phyloP scores from a whole-genome alignment of 73 alveolate genomes.

The Paramecium octaurelia region DNA sequence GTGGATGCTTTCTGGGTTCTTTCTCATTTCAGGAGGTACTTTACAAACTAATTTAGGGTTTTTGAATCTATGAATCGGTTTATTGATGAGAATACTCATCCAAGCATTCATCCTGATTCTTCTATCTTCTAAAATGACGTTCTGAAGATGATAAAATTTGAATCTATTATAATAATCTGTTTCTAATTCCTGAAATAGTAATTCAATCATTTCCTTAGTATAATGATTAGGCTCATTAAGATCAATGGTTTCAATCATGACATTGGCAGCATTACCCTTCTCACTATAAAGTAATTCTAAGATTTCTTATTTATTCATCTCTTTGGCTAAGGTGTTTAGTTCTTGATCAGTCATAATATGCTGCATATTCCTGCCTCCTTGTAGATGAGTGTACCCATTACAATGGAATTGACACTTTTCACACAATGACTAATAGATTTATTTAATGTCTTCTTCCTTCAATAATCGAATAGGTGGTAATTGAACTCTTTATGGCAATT shows the following conservation, averaged over 20 bases:
- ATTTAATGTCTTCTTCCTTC: slow-evolving; percentile 73
- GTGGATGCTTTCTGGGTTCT: slow-evolving; percentile 86
- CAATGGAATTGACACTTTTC: slow-evolving; percentile 83
- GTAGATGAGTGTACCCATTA: slow-evolving; percentile 83
- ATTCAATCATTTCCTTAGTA: slow-evolving; percentile 79
- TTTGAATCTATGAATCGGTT: slow-evolving; percentile 90
- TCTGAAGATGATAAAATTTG: slow-evolving; percentile 86
- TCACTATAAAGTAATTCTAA: slow-evolving; percentile 83
- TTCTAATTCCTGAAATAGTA: slow-evolving; percentile 77
- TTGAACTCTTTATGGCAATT: slow-evolving; percentile 59
- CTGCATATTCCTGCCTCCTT: slow-evolving; percentile 91
- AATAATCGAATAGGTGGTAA: slow-evolving; percentile 76
- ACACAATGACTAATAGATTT: slow-evolving; percentile 69
- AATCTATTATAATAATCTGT: slow-evolving; percentile 94
- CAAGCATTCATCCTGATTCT: slow-evolving; percentile 94
- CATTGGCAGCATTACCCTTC: slow-evolving; percentile 94
- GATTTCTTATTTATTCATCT: slow-evolving; percentile 87
- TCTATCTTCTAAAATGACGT: slow-evolving; percentile 91
- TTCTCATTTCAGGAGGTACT: slow-evolving; percentile 81
- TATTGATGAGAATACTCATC: slow-evolving; percentile 89
- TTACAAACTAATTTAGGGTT: slow-evolving; percentile 87
- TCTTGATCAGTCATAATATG: slow-evolving; percentile 92
- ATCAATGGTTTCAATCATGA: slow-evolving; percentile 85
- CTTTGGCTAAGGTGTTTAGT: slow-evolving; percentile 83
- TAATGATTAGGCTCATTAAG: slow-evolving; percentile 90